Percentiles rank a stretch among this genome's conserved stretches.
phyloP scores from a whole-genome alignment of 2,329 filamentous ascomycete genomes.

The Chrysosporium queenslandicum region DNA sequence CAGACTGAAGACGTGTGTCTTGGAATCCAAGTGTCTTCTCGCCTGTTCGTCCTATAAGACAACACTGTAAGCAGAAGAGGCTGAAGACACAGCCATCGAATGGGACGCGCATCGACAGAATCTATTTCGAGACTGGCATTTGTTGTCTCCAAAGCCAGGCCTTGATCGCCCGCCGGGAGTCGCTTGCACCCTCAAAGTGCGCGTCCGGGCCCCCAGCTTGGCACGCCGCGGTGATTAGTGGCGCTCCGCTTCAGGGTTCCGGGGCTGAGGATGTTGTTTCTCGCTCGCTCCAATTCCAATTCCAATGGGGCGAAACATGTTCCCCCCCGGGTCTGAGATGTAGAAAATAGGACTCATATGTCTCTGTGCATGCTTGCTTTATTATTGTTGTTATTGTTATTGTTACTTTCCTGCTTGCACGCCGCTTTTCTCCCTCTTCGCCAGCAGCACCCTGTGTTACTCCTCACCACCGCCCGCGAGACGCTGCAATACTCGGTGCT shows the following conservation, averaged over 20 bases:
- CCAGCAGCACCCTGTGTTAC: background rate
- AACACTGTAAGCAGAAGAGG: background rate
- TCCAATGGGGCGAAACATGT: no score
- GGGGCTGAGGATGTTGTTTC: constrained; percentile 9
- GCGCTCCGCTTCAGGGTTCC: background rate
- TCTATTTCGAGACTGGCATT: no score
- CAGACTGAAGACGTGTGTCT: no score
- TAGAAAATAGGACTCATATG: no score
- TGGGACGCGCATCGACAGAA: no score
- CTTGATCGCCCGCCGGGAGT: constrained; percentile 1
- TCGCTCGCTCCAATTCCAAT: constrained; percentile 5
- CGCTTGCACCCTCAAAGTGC: background rate
- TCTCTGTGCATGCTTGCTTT: no score
- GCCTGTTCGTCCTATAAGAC: no score
- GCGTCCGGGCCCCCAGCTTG: constrained; percentile 3
- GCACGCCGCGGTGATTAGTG: background rate
- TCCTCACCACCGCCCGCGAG: background rate
- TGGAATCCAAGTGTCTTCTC: no score
- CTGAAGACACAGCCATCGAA: no score
- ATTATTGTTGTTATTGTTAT: no score
- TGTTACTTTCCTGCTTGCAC: background rate
- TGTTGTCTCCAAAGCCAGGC: background rate
- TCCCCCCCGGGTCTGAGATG: no score
- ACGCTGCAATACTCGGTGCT: background rate
- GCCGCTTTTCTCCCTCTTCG: background rate